These are phyloP conservation scores for Claviceps purpurea DNA, from an alignment of 2,329 filamentous ascomycete genomes.

Conservation along the genomic window DNA sequence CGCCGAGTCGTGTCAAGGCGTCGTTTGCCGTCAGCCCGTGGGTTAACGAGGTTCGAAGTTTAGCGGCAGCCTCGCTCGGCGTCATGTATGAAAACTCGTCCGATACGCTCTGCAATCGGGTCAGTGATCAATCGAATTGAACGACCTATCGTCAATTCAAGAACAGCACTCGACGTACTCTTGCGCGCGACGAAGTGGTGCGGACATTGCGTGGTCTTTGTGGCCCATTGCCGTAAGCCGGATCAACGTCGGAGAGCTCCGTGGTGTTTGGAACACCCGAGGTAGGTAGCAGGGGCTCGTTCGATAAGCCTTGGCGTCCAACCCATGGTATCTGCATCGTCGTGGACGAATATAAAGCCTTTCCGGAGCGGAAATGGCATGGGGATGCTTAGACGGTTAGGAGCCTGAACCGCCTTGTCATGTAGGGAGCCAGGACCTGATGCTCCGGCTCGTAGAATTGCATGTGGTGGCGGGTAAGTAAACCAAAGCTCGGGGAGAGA, in stretches of 20 bases:
- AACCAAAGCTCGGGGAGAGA: background rate
- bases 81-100: constrained; percentile 55
- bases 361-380: constrained; percentile 3
- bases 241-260: constrained; percentile 12
- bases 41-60: constrained; percentile 68
- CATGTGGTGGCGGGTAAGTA: no score
- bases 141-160: background rate
- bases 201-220: constrained; percentile 26
- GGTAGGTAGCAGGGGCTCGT: constrained; percentile 21
- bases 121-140: background rate
- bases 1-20: constrained; percentile 63
- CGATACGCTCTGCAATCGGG: constrained; percentile 32
- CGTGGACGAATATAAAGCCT: constrained; percentile 9
- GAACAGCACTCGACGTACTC: constrained; percentile 26
- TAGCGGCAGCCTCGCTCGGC: constrained; percentile 63
- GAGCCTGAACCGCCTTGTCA: constrained; percentile 8
- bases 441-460: background rate
- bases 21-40: constrained; percentile 71
- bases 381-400: constrained; percentile 7
- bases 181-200: constrained; percentile 42
- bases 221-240: constrained; percentile 13
- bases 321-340: constrained; percentile 27
- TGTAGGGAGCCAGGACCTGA: background rate
- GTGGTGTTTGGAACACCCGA: constrained; percentile 21
- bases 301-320: constrained; percentile 18